Base-by-base conservation (phyloP, 495 filamentous ascomycete genomes). In the Apodospora peruviana region DNA sequence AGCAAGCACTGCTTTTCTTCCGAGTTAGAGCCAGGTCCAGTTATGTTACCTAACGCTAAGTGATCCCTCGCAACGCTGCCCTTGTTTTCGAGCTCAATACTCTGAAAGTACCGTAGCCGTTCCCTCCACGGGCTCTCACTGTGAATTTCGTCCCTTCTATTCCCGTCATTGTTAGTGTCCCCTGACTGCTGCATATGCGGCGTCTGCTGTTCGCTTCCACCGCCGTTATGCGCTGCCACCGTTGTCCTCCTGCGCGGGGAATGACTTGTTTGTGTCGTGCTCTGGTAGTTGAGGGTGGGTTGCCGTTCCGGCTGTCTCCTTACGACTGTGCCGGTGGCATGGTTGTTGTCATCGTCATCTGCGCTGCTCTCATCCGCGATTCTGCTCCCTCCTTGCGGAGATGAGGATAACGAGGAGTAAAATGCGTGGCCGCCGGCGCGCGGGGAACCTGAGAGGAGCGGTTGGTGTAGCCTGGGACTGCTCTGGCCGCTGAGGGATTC, bases 21-120 rank as follows among this genome's bases (percentile, higher is more conserved):
- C n/a, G n/a, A n/a, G n/a, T n/a, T n/a, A n/a, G n/a, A n/a, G n/a
- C n/a, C n/a, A n/a, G n/a, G n/a, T n/a, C n/a, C n/a, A n/a, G n/a
- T n/a, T n/a, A n/a, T n/a, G 78, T 54, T 77, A 96, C 91, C 91
- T 51, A 98, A 69, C 22, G 93, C 93, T 43, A 98, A 72, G 71
- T 98, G 93, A 65, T 98, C 93, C 53, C 93, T 78, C 37, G 93
- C 93, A 18, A 96, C 90, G 65, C 87, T 91, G 14, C 91, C 94
- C 64, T 96, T 96, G 57, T 97, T 98, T 62, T 98, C 93, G 38
- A 98, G 68, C 62, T 96, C 91, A 40, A 98, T 76, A 38, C 81
- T 84, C 45, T 87, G 88, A 56, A 91, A 87, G 52, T 85, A 86
- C 19, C 81, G 78, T 29, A 87, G 59, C 5, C 77, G 49, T 27